Evolutionary conservation across 2,329 filamentous ascomycete species (phyloP).

Genomic region (Talaromyces sp.): DNA sequence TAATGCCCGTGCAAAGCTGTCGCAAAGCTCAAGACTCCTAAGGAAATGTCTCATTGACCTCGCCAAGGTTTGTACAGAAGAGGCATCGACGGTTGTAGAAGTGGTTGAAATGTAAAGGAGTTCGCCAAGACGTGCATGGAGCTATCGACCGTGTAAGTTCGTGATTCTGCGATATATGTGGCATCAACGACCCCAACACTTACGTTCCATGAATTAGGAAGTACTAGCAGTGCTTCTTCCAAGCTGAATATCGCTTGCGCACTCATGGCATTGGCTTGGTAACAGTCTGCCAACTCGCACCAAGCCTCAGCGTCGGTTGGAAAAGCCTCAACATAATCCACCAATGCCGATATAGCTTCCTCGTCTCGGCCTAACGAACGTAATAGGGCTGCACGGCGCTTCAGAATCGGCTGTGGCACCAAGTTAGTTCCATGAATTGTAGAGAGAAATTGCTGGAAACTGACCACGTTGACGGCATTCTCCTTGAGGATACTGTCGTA

Average conservation of each 20-base stretch:
- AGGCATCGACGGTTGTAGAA: constrained; percentile 30
- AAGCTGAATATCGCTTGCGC: constrained; percentile 79
- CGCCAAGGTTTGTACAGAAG: constrained; percentile 48
- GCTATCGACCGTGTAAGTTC: constrained; percentile 39
- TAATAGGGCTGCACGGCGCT: constrained; percentile 75
- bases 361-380: constrained; percentile 62
- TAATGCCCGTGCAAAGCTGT: constrained; percentile 85
- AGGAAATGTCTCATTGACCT: constrained; percentile 81
- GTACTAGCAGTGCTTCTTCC: constrained; percentile 81
- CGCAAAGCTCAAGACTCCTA: constrained; percentile 86
- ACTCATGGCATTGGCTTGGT: constrained; percentile 71
- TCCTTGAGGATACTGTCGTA: constrained; percentile 71
- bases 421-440: background rate
- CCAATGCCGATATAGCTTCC: constrained; percentile 70
- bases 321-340: constrained; percentile 70
- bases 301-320: constrained; percentile 91
- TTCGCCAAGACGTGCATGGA: constrained; percentile 83
- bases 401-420: constrained; percentile 64
- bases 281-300: constrained; percentile 85
- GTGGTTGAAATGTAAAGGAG: constrained; percentile 62
- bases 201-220: constrained; percentile 94
- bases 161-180: background rate
- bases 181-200: constrained; percentile 26
- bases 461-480: constrained; percentile 73
- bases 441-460: constrained; percentile 24